Conservation (phyloP, 495 filamentous ascomycete species). For the Thozetella sp. region DNA sequence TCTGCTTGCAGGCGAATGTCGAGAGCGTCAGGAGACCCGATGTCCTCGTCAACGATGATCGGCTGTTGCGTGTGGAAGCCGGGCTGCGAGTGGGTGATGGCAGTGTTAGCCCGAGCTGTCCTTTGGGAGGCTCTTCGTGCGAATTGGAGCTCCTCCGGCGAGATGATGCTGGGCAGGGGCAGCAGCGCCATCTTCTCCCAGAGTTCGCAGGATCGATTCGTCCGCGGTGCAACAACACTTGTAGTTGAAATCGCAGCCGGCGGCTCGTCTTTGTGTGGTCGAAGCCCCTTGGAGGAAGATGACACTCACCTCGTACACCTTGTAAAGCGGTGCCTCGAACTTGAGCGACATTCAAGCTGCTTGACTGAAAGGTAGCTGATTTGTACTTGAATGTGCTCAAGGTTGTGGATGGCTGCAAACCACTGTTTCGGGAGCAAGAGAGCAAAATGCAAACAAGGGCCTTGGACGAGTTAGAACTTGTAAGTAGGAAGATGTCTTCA, state of each 20-base stretch:
- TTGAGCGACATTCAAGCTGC: slow-evolving; percentile 53
- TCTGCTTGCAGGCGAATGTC: slow-evolving; percentile 50
- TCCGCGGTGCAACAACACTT: not conserved
- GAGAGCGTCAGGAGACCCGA: slow-evolving; percentile 49
- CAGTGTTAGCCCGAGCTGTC: slow-evolving; percentile 5
- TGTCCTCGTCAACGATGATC: slow-evolving; percentile 49
- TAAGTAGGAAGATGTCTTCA: slow-evolving; percentile 3
- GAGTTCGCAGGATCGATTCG: no score
- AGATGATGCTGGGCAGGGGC: no score
- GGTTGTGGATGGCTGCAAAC: slow-evolving; percentile 10
- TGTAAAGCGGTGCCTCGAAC: slow-evolving; percentile 48
- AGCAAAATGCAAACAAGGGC: slow-evolving; percentile 17
- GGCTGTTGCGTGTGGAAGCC: slow-evolving; percentile 47
- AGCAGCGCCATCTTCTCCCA: no score
- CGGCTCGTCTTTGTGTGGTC: not conserved
- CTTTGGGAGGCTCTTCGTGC: not conserved
- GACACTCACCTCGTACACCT: slow-evolving; percentile 50
- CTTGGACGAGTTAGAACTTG: slow-evolving; percentile 4
- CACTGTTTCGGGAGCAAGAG: slow-evolving; percentile 30
- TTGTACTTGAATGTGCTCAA: not conserved
- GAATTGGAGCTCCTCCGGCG: not conserved
- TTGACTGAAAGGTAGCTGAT: slow-evolving; percentile 16
- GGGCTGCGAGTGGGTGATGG: slow-evolving; percentile 28
- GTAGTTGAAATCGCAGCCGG: no score
- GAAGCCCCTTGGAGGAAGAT: not conserved